These are phyloP conservation scores for Puccinia coronata DNA, from an alignment of 1,284 basidiomycete genomes.

Conservation along the genomic window DNA sequence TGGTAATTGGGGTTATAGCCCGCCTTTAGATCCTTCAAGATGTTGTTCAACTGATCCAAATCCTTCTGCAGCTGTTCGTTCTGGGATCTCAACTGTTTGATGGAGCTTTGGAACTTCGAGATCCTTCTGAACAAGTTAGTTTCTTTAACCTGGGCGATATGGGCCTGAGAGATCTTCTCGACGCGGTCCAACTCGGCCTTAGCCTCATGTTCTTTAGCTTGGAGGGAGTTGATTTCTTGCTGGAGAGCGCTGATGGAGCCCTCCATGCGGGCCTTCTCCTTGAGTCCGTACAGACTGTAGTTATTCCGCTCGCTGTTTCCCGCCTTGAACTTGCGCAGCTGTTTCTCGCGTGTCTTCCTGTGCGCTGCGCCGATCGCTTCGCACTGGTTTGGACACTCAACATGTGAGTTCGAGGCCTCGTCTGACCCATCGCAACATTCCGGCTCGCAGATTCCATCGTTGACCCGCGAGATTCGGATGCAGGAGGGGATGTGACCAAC, in stretches of 20 bases:
- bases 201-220: conserved; percentile 68
- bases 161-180: conserved; percentile 54
- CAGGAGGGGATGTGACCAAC: conserved; percentile 78
- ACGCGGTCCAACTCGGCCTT: conserved; percentile 56
- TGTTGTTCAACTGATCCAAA: conserved; percentile 76
- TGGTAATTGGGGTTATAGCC: conserved; percentile 98
- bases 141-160: conserved; percentile 66
- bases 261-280: conserved; percentile 80
- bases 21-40: conserved; percentile 73
- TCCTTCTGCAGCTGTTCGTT: conserved; percentile 73
- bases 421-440: conserved; percentile 99
- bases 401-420: conserved; percentile 68
- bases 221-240: conserved; percentile 60
- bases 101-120: conserved; percentile 70
- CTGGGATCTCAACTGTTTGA: conserved; percentile 73
- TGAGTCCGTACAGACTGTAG: conserved; percentile 81
- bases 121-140: conserved; percentile 78
- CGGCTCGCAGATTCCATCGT: conserved; percentile 89
- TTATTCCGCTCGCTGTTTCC: conserved; percentile 86
- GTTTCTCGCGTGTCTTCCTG: conserved; percentile 68
- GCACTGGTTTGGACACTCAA: conserved; percentile 76
- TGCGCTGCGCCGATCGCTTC: conserved; percentile 72
- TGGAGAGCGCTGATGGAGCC: conserved; percentile 65
- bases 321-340: conserved; percentile 69
- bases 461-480: conserved; percentile 81